phyloP scores from a whole-genome alignment of 192 early-diverging fungal species.

The Endogone sp. region DNA sequence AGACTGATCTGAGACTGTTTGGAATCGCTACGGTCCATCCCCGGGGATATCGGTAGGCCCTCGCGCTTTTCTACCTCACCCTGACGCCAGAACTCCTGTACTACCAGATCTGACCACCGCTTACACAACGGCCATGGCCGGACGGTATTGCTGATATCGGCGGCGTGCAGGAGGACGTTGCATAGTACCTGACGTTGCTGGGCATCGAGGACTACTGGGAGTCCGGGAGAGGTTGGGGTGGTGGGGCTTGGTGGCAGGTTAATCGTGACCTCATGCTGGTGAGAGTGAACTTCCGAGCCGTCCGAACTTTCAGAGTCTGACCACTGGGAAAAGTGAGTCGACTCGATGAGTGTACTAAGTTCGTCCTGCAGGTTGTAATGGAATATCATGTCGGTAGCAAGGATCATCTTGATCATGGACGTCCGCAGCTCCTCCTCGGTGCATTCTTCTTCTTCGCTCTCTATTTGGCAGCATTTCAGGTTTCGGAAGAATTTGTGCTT shows the following conservation, averaged over 20 bases:
- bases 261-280: background rate
- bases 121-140: conserved; percentile 83
- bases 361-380: conserved; percentile 73
- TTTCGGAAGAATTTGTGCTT: conserved; percentile 67
- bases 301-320: background rate
- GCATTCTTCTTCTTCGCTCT: conserved; percentile 41
- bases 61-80: conserved; percentile 79
- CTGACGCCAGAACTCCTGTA: conserved; percentile 83
- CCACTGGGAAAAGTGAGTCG: conserved; percentile 17
- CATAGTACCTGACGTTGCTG: conserved; percentile 58
- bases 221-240: conserved; percentile 10
- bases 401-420: conserved; percentile 67
- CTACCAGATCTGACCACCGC: conserved; percentile 85
- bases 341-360: conserved; percentile 37
- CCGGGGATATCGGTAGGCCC: conserved; percentile 76
- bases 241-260: conserved; percentile 9
- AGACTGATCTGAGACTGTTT: conserved; percentile 74
- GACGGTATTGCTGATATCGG: conserved; percentile 87
- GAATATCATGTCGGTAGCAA: conserved; percentile 89
- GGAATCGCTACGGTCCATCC: conserved; percentile 77
- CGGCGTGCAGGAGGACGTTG: conserved; percentile 79
- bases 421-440: conserved; percentile 40
- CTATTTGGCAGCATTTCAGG: background rate
- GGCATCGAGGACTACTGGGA: conserved; percentile 16
- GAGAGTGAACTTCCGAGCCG: conserved; percentile 3